Evolutionary conservation across 176 grass and related monocot genomes (phyloP), one percentile per base, ranked within the genome.

Genomic region (Aegilops longissima): DNA sequence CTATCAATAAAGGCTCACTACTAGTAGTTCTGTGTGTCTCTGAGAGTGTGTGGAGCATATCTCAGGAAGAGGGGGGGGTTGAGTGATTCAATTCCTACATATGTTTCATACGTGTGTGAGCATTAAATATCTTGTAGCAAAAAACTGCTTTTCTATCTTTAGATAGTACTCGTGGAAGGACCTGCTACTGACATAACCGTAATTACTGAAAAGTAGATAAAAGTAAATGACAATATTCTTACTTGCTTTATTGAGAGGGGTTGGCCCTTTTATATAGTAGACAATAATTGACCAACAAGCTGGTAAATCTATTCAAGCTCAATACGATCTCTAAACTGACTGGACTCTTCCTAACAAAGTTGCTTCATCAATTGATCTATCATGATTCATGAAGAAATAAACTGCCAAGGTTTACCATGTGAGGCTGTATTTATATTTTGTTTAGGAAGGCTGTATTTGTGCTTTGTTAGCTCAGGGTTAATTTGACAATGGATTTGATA

Each of bases 341-440:
- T 59, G 54, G 54, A 59, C 6, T 59, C 54, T 59, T 21, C 54
- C 54, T 59, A 59, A 59, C 54, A 59, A 59, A 21, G 7, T 59
- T 59, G 54, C 18, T 59, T 59, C 5, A 59, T 59, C 18, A 59
- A 59, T 86, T 79, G 64, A 44, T 78, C 16, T 8, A 39, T 18
- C 81, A 78, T 58, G 74, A 68, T 45, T 74, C 36, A 84, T 31
- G 69, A 31, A 67, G 34, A 77, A 71, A 78, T 14, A 18, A 81
- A 65, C 65, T 83, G n/a, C 52, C 23, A 66, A 78, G 71, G 70
- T 7, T 40, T 86, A 47, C 33, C 24, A 23, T n/a, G 38, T 70
- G 63, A 45, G 39, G 16, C 33, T 78, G 51, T 82, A 49, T 75
- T 71, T 77, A 25, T 23, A 12, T 66, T 52, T 71, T 14, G 2